phyloP scores from a whole-genome alignment of 2,329 filamentous ascomycete species.

The Tolypocladium nubicola region DNA sequence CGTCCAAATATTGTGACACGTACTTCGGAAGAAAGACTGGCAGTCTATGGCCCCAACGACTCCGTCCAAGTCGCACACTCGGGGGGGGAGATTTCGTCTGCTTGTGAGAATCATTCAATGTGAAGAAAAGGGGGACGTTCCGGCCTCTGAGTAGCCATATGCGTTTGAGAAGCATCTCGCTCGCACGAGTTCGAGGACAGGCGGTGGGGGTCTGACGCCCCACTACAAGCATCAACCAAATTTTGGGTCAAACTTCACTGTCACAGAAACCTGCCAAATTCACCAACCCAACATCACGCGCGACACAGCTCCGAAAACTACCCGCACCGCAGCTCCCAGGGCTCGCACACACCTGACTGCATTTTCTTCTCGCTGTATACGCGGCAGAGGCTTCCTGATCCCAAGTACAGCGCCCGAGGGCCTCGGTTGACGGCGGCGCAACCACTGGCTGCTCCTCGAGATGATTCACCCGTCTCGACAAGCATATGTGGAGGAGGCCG shows the following conservation, averaged over 20 bases:
- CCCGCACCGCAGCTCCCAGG: neutral
- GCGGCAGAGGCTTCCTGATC: neutral
- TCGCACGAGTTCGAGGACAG: neutral
- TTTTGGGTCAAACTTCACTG: neutral
- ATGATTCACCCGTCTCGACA: constrained; percentile 82
- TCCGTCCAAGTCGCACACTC: too few relatives aligned
- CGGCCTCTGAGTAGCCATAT: neutral
- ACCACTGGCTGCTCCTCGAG: constrained; percentile 12
- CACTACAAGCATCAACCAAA: neutral
- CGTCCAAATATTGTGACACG: too few relatives aligned
- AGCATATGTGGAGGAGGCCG: constrained; percentile 84
- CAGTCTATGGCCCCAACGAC: too few relatives aligned
- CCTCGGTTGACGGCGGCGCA: neutral
- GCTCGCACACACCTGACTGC: neutral
- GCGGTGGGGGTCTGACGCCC: neutral
- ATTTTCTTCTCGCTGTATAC: neutral
- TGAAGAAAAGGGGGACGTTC: neutral
- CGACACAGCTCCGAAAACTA: neutral
- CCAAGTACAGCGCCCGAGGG: neutral
- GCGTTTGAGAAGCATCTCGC: neutral
- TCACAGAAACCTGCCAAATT: neutral
- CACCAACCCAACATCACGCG: neutral
- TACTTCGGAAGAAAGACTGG: too few relatives aligned
- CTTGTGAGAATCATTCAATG: neutral
- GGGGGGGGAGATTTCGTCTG: too few relatives aligned